phyloP scores from a whole-genome alignment of 2,329 filamentous ascomycete species.

The Colletotrichum neosansevieriae region DNA sequence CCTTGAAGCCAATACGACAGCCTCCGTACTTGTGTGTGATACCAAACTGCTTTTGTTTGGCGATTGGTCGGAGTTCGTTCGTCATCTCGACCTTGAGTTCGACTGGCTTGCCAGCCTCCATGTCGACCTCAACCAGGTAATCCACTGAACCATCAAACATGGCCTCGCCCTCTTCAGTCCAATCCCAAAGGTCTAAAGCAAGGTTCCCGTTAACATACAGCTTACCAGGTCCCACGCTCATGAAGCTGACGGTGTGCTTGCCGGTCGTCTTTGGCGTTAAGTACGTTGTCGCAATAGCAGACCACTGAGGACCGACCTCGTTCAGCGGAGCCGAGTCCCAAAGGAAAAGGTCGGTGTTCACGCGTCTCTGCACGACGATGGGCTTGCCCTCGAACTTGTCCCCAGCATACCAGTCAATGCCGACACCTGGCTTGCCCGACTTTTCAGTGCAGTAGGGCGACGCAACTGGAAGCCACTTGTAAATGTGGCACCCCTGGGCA shows the following conservation, averaged over 20 bases:
- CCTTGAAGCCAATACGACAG: conserved; percentile 78
- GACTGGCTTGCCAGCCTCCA: conserved; percentile 69
- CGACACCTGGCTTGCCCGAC: conserved; percentile 70
- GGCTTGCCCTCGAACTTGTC: conserved; percentile 72
- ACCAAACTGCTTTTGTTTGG: conserved; percentile 68
- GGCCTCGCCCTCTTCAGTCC: conserved; percentile 76
- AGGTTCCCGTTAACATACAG: conserved; percentile 71
- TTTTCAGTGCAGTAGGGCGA: conserved; percentile 69
- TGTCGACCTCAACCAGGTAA: conserved; percentile 69
- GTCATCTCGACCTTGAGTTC: conserved; percentile 75
- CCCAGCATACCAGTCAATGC: conserved; percentile 73
- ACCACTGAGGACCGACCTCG: conserved; percentile 73
- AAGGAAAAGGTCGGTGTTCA: conserved; percentile 75
- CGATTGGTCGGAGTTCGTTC: conserved; percentile 72
- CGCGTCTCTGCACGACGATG: conserved; percentile 67
- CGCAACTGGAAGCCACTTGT: conserved; percentile 75
- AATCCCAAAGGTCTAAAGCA: conserved; percentile 75
- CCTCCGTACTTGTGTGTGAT: conserved; percentile 76
- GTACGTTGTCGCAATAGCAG: conserved; percentile 70
- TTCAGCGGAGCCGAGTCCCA: conserved; percentile 76
- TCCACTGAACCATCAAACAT: conserved; percentile 79
- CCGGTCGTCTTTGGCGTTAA: conserved; percentile 70
- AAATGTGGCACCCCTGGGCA: conserved; percentile 71
- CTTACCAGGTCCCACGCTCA: conserved; percentile 73
- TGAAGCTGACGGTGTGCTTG: conserved; percentile 75